Base-by-base conservation (phyloP, 2,329 filamentous ascomycete genomes). In the Hymenoscyphus fraxineus region DNA sequence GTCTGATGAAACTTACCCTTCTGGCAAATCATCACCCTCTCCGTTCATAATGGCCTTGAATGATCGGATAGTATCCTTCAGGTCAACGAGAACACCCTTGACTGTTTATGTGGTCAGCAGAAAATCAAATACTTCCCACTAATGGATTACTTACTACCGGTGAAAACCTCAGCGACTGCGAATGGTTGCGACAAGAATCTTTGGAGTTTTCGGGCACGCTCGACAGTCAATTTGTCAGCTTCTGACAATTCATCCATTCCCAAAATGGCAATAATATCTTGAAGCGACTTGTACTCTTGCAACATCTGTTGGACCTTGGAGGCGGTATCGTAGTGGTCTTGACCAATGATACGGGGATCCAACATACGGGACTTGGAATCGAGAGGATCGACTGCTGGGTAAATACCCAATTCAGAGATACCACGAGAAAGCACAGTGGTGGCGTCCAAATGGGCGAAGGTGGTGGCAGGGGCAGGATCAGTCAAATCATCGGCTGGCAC, bases 341-440 rank as follows among this genome's bases (percentile, higher is more conserved):
- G 86, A 80, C 95, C 95, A 77, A 99, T 91, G 78, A 99, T 88
- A 91, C 95, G 93, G 82, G 95, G 92, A 85, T 98, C 95, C 78
- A 99, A 86, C 91, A 99, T 97, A 88, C 95, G 93, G 73, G 93
- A 98, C 85, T 97, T 97, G 80, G 93, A 97, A 85, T 98, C 95
- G 72, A 99, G 93, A 83, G 95, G 95, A 81, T 99, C 95, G 87
- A 99, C 95, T 77, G 95, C 95, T 77, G 95, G 95, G 88, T 99
- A 99, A 86, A 98, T 99, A 93, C 95, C 95, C 88, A 99, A 87
- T 88, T 99, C 95, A 73, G 95, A 98, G 81, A 99, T 99, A 93
- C 95, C 94, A 91, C 95, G 94, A 78, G 95, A 99, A 88, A 99
- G 87, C 80, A 98, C 95, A 89, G 95, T 99, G 82, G 95, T 99